Conservation (phyloP, 306 rosid species). For the Dalbergia cultrata region DNA sequence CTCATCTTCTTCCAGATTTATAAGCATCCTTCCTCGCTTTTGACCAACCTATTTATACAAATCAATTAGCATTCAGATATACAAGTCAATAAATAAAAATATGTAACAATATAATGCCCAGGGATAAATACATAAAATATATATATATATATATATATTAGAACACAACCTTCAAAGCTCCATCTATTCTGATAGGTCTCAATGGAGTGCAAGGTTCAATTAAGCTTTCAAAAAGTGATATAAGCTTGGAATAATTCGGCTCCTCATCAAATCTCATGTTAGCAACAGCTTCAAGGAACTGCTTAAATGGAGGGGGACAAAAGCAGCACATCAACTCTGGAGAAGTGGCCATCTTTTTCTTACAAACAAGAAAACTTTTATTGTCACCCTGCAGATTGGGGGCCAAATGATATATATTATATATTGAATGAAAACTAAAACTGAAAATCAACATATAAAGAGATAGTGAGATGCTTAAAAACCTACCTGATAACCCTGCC, state of each 20-base stretch:
- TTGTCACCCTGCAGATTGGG: constrained; percentile 83
- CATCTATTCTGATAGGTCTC: constrained; percentile 91
- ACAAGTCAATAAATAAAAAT: constrained; percentile 7
- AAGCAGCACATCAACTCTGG: constrained; percentile 94
- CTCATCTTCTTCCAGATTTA: constrained; percentile 90
- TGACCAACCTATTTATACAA: constrained; percentile 79
- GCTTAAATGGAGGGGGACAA: constrained; percentile 90
- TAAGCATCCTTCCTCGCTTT: constrained; percentile 80
- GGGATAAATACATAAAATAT: background rate
- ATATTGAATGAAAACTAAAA: constrained; percentile 31
- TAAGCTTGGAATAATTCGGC: constrained; percentile 88
- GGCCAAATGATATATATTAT: background rate
- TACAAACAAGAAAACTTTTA: constrained; percentile 94
- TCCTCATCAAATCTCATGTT: constrained; percentile 94
- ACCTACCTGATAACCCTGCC: constrained; percentile 97
- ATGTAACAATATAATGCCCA: background rate
- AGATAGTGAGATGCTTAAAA: constrained; percentile 37
- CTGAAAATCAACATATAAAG: constrained; percentile 15
- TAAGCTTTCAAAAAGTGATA: constrained; percentile 83
- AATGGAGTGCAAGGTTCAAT: constrained; percentile 76
- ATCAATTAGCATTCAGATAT: constrained; percentile 32
- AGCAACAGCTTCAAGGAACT: constrained; percentile 88
- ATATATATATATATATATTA: background rate
- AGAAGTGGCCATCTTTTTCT: constrained; percentile 92
- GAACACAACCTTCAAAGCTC: constrained; percentile 82